A percentile compares a stretch with the other conserved stretches of the same genome.
Conservation (phyloP, 805 yeast species). For the Hanseniaspora pseudoguilliermondii region DNA sequence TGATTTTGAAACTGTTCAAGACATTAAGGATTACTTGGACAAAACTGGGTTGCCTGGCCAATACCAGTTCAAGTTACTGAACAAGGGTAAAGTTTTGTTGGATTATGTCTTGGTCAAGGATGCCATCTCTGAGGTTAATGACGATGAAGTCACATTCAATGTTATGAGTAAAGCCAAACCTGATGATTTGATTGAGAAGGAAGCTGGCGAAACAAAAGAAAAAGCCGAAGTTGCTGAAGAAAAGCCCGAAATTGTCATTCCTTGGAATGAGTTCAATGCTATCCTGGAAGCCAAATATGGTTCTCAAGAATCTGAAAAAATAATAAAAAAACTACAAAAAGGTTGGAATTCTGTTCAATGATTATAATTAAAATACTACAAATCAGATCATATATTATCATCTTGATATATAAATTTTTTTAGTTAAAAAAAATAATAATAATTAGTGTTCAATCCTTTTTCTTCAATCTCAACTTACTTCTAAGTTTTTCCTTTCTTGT, state of each 20-base stretch:
- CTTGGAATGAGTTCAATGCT: constrained; percentile 36
- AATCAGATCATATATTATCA: neutral
- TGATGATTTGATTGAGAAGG: constrained; percentile 1
- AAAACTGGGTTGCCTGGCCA: constrained; percentile 27
- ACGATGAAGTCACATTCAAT: constrained; percentile 29
- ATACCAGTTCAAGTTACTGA: constrained; percentile 37
- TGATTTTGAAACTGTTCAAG: constrained; percentile 26
- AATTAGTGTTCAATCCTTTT: neutral
- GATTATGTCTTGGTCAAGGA: constrained; percentile 35
- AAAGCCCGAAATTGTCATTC: constrained; percentile 18
- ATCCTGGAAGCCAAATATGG: constrained; percentile 28
- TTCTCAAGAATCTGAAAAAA: constrained; percentile 22
- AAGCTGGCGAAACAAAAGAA: constrained; percentile 2
- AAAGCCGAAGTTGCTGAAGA: constrained; percentile 5
- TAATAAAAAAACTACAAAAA: constrained; percentile 27
- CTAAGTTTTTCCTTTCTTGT: neutral
- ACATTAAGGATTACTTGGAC: constrained; percentile 26
- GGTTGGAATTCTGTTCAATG: constrained; percentile 27
- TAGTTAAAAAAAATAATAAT: neutral
- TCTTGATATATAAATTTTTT: neutral
- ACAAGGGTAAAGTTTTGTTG: constrained; percentile 51
- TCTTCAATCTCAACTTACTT: constrained; percentile 3
- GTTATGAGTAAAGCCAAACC: constrained; percentile 30
- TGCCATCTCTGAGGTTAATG: constrained; percentile 19
- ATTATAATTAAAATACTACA: neutral